Percentiles rank a stretch among this genome's conserved stretches.
Evolutionary conservation across 176 grass and related monocot species (phyloP).

Genomic region (Elaeis guineensis): DNA sequence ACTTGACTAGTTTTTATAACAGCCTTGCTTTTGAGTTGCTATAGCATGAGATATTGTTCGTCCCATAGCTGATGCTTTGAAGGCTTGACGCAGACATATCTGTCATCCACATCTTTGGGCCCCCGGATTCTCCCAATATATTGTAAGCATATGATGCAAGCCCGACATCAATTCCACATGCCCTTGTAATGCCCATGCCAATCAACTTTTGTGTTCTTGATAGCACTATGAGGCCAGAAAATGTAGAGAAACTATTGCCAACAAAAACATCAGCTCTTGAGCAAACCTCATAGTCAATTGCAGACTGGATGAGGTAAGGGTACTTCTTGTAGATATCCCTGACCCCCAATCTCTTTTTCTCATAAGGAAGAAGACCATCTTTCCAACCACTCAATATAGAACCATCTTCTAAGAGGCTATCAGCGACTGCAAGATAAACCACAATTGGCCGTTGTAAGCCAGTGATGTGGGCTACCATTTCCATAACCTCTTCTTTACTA

Average conservation of each 20-base stretch:
- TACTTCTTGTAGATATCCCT: conserved; percentile 59
- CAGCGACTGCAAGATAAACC: conserved; percentile 91
- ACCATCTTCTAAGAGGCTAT: conserved; percentile 84
- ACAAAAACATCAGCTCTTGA: conserved; percentile 71
- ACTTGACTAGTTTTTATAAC: too few relatives aligned
- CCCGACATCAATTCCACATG: conserved; percentile 38
- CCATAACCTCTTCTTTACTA: conserved; percentile 80
- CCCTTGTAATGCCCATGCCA: conserved; percentile 49
- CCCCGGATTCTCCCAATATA: conserved; percentile 40
- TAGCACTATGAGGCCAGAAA: conserved; percentile 76
- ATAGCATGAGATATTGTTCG: conserved; percentile 75
- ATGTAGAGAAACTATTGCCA: conserved; percentile 98
- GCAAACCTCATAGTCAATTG: conserved; percentile 95
- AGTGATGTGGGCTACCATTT: conserved; percentile 81
- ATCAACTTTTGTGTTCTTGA: conserved; percentile 73
- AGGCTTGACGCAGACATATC: conserved; percentile 74
- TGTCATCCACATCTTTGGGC: conserved; percentile 77
- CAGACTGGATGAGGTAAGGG: conserved; percentile 92
- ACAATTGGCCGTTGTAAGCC: conserved; percentile 45
- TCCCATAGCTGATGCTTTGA: conserved; percentile 69
- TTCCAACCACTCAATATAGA: conserved; percentile 90
- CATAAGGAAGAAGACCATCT: conserved; percentile 67
- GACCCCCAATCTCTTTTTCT: conserved; percentile 86
- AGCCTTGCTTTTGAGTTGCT: conserved; percentile 1
- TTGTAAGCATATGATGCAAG: conserved; percentile 86